Percentiles rank a stretch among this genome's conserved stretches.
These are phyloP conservation scores for Malassezia arunalokei DNA, from an alignment of 1,284 basidiomycete species.

Conservation along the genomic window DNA sequence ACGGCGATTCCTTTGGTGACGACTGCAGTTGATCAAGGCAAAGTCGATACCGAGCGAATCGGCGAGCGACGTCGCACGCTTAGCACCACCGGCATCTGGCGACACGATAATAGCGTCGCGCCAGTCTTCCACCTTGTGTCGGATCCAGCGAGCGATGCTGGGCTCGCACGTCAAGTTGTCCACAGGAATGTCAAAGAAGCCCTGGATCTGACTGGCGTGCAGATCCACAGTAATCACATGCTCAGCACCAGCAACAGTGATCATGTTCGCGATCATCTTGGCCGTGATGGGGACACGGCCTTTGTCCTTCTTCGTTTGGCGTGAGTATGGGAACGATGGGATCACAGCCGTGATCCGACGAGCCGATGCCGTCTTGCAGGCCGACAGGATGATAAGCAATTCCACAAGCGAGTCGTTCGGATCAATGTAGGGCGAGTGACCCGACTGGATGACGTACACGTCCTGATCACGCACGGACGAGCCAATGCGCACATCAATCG, in stretches of 20 bases:
- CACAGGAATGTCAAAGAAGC: constrained; percentile 97
- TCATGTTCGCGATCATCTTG: constrained; percentile 94
- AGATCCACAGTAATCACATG: constrained; percentile 99
- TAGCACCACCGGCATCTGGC: constrained; percentile 94
- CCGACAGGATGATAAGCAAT: constrained; percentile 75
- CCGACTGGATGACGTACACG: constrained; percentile 43
- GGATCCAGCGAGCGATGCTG: constrained; percentile 54
- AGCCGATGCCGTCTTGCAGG: constrained; percentile 93
- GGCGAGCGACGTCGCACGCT: constrained; percentile 84
- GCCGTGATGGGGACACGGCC: constrained; percentile 92
- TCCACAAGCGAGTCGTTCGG: constrained; percentile 48
- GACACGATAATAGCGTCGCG: constrained; percentile 80
- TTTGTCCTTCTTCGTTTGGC: constrained; percentile 98
- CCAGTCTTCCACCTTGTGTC: constrained; percentile 74
- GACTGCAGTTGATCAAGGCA: constrained; percentile 85
- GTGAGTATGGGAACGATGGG: constrained; percentile 89
- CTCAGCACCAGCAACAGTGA: constrained; percentile 89
- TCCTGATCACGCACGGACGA: constrained; percentile 87
- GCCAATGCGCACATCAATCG: constrained; percentile 58
- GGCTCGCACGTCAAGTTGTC: constrained; percentile 57
- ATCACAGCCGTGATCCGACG: constrained; percentile 95
- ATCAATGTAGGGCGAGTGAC: constrained; percentile 38
- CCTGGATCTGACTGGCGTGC: constrained; percentile 95
- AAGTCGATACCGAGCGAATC: constrained; percentile 94
- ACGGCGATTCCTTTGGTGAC: constrained; percentile 35